Percentiles rank a stretch among this genome's conserved stretches.
phyloP scores from a whole-genome alignment of 179 eudicot genomes.

The Corrigiola litoralis region DNA sequence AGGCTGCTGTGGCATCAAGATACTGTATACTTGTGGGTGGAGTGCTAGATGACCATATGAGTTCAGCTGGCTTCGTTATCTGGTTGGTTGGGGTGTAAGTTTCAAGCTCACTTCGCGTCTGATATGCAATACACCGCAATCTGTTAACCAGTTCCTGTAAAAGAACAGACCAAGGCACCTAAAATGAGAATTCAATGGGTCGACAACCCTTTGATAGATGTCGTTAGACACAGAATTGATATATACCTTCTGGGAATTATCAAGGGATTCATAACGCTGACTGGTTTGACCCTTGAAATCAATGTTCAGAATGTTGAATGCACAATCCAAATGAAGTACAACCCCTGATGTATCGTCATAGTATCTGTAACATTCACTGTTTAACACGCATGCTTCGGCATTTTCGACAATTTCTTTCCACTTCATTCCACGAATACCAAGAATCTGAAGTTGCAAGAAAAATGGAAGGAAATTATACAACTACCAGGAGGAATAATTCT shows the following conservation, averaged over 20 bases:
- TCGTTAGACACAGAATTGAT: neutral
- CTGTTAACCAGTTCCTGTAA: conserved; percentile 18
- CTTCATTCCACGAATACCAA: conserved; percentile 38
- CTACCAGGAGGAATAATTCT: neutral
- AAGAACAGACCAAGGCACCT: too few relatives aligned
- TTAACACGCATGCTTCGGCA: conserved; percentile 44
- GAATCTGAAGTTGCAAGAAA: conserved; percentile 32
- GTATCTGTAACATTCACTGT: conserved; percentile 30
- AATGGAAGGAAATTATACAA: neutral
- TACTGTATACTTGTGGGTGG: neutral
- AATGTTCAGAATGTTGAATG: conserved; percentile 34
- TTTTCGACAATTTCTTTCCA: conserved; percentile 55
- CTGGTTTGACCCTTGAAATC: conserved; percentile 39
- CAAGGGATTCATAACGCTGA: conserved; percentile 31
- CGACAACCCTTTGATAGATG: too few relatives aligned
- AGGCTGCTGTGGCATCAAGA: neutral
- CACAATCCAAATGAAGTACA: conserved; percentile 43
- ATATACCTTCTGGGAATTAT: conserved; percentile 39
- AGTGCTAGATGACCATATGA: neutral
- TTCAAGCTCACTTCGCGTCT: conserved; percentile 6
- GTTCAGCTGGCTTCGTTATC: neutral
- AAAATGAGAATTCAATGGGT: too few relatives aligned
- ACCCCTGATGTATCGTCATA: conserved; percentile 17
- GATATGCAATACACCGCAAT: conserved; percentile 20
- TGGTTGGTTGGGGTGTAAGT: conserved; percentile 6